phyloP scores from a whole-genome alignment of 345 rosid genomes.

The Sapria himalayana region DNA sequence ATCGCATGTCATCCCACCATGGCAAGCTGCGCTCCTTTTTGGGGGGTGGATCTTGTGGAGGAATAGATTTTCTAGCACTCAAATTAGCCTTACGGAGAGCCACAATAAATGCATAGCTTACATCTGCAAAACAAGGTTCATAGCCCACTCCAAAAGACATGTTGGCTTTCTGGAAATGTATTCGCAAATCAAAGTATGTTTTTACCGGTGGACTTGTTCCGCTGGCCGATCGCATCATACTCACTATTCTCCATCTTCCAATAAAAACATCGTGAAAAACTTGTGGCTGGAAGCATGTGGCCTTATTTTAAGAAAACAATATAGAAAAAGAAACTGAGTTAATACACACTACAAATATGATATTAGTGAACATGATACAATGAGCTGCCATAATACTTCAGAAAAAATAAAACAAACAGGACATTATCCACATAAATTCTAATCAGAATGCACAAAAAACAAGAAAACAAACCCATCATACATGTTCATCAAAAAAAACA shows the following conservation, averaged over 20 bases:
- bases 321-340: constrained; percentile 4
- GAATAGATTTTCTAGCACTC: constrained; percentile 44
- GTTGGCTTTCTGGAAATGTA: constrained; percentile 60
- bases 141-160: constrained; percentile 81
- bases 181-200: constrained; percentile 68
- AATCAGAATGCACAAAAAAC: too few species aligned
- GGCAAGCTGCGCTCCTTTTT: constrained; percentile 89
- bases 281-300: constrained; percentile 89
- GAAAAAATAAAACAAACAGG: background rate
- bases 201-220: constrained; percentile 95
- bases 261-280: constrained; percentile 63
- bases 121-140: constrained; percentile 85
- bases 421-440: too few species aligned
- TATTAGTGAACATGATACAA: too few species aligned
- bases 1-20: constrained; percentile 99
- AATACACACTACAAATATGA: too few species aligned
- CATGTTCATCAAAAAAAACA: background rate
- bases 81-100: constrained; percentile 95
- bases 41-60: constrained; percentile 22
- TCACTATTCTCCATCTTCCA: constrained; percentile 94
- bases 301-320: constrained; percentile 33
- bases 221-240: constrained; percentile 76
- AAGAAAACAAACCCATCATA: too few species aligned
- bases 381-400: background rate
- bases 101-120: constrained; percentile 87